Base-by-base conservation (phyloP, 805 yeast species). In the Cyberlindnera euphorbiae region DNA sequence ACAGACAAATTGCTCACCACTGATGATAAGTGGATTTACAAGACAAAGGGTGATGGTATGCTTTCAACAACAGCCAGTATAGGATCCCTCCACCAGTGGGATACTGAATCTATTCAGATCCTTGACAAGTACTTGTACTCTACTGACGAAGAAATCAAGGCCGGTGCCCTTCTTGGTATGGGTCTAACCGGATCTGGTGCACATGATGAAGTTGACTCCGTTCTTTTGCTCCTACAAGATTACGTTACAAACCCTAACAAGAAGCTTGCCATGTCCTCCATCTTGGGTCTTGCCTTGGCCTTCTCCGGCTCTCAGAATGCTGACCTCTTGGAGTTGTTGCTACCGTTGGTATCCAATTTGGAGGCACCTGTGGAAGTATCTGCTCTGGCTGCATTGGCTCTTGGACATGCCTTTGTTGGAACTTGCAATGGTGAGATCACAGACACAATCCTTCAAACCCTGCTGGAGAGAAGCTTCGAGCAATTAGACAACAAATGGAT, bases 111-210 rank as follows among this genome's bases (percentile, higher is more conserved):
- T 45, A 73, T 93, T 46, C 96, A 90, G 63, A 77, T 76, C 39
- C 71, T 93, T 51, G 97, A 93, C 63, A 85, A 83, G 60, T 89
- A 82, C 59, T 67, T 90, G 39, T 89, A 89, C 55, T 81, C 95
- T 4, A 73, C 79, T 13, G 95, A 88, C 51, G 81, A 78, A 40
- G 90, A 86, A 54, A 77, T 89, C 48, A 87, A 87, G 64, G 96
- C 97, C 6, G 99, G 99, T 63, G 96, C 98, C 5, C 69, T 93
- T 40, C 71, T 93, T 47, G 99, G 97, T 60, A 86, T 87, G 61
- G 98, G 97, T 60, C 73, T 93, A 32, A 80, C 87, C 6, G 85
- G 95, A 19, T 73, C 94, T 16, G 94, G 95, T 62, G 90, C 93
- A 37, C 96, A 86, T 62, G 96, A 90, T 57, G 98, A 90, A 44